Percentiles rank a stretch among this genome's conserved stretches.
phyloP scores from a whole-genome alignment of 1,284 basidiomycete species.

The Austroboletus novae-zelandiae region DNA sequence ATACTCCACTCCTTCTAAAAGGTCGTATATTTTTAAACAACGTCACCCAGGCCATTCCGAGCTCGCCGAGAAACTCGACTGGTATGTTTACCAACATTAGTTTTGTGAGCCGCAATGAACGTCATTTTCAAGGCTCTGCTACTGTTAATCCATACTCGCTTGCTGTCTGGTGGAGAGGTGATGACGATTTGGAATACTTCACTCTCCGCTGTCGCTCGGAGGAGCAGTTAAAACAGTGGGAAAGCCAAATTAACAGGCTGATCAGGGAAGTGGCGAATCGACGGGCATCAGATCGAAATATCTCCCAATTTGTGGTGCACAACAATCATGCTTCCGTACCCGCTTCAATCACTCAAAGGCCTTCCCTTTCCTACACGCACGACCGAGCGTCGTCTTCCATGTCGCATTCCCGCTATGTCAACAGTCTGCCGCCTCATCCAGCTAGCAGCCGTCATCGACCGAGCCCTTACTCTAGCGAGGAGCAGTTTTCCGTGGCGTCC shows the following conservation, averaged over 20 bases:
- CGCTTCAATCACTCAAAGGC: slow-evolving; percentile 24
- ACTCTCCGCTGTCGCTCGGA: slow-evolving; percentile 91
- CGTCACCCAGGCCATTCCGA: slow-evolving; percentile 74
- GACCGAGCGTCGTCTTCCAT: slow-evolving; percentile 45
- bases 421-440: slow-evolving; percentile 36
- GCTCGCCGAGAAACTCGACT: slow-evolving; percentile 53
- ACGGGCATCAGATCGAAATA: slow-evolving; percentile 58
- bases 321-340: slow-evolving; percentile 27
- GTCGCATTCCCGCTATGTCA: slow-evolving; percentile 29
- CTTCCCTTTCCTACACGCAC: slow-evolving; percentile 36
- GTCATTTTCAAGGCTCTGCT: slow-evolving; percentile 37
- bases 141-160: slow-evolving; percentile 59
- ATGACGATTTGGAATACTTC: slow-evolving; percentile 91
- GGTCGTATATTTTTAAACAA: slow-evolving; percentile 98
- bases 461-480: slow-evolving; percentile 42
- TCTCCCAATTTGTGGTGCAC: slow-evolving; percentile 40
- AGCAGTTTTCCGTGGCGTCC: slow-evolving; percentile 33
- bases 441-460: slow-evolving; percentile 39
- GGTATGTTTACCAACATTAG: slow-evolving; percentile 45
- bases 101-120: slow-evolving; percentile 8
- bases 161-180: slow-evolving; percentile 92
- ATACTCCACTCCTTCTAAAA: slow-evolving; percentile 85
- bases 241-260: slow-evolving; percentile 82
- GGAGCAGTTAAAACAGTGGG: slow-evolving; percentile 93
- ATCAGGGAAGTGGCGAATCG: slow-evolving; percentile 70